Base-by-base conservation (phyloP, 352 stramenopile species). In the Phytophthora foliorum region DNA sequence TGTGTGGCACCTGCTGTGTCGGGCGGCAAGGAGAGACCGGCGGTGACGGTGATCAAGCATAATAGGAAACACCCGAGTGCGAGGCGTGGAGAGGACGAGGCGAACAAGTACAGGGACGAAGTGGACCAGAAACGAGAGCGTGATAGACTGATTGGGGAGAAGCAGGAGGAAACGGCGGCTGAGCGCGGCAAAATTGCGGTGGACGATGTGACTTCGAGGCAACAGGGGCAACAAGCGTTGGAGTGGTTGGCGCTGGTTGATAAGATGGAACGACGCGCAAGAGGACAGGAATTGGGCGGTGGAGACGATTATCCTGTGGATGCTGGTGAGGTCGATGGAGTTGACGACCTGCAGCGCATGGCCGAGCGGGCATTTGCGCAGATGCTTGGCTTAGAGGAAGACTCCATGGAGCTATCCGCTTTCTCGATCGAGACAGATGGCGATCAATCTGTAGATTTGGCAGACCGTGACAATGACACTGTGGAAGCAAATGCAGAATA, bases 231-330 rank as follows among this genome's bases (percentile, higher is more conserved):
- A 36, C 65, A 82, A 24, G 80, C 75, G 2, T 49, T 94, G 25
- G 65, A 87, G 42, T 92, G 82, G 82, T 64, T 94, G 4, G 59
- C 72, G 6, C 46, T 80, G 9, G 56, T 90, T n/a, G 78, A 92
- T 52, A 76, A 78, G n/a, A 69, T 75, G 21, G 69, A 81, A 19
- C 66, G 82, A 13, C 51, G 58, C 13, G 63, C 69, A 22, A 38
- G 50, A 54, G 66, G 49, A 29, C 21, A 63, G 10, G 29, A 74
- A n/a, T 19, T 69, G 29, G 54, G 41, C 52, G 57, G 45, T 24
- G 56, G 45, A 25, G 32, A 76, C 1, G 39, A 63, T 22, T 51
- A 61, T 52, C 14, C 9, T 9, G 36, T 68, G 7, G 22, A 58
- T 63, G 36, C 19, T 53, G 38, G 31, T 38, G 42, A 63, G 11